A percentile compares a stretch with the other conserved stretches of the same genome.
Conservation (phyloP, 352 stramenopile genomes). For the Phytopythium cucurbitacearum region DNA sequence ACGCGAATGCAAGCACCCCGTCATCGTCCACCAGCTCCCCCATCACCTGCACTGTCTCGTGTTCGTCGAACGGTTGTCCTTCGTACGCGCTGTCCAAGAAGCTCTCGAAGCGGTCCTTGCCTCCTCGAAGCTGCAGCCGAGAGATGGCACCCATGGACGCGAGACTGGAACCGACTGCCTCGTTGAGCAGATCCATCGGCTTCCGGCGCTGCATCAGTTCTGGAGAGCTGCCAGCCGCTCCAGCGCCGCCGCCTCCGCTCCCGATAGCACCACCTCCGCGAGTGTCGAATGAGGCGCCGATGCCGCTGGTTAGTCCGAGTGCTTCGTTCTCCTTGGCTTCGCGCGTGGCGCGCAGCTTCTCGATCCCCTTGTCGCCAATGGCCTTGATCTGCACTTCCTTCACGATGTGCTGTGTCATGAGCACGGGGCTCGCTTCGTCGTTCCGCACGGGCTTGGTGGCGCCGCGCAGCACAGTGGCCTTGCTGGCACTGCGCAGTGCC, state of each 20-base stretch:
- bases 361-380: conserved; percentile 79
- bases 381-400: conserved; percentile 90
- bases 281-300: conserved; percentile 1
- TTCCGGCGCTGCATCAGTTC: conserved; percentile 54
- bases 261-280: conserved; percentile 12
- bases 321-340: conserved; percentile 59
- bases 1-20: conserved; percentile 49
- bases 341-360: conserved; percentile 73
- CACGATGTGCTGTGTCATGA: conserved; percentile 73
- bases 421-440: conserved; percentile 42
- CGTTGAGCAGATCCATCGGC: conserved; percentile 62
- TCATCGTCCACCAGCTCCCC: conserved; percentile 36
- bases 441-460: conserved; percentile 67
- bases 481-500: conserved; percentile 53
- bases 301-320: conserved; percentile 5
- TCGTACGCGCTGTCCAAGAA: conserved; percentile 55
- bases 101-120: conserved; percentile 56
- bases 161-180: conserved; percentile 36
- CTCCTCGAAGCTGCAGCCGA: conserved; percentile 30
- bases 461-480: conserved; percentile 54
- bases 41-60: conserved; percentile 31
- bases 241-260: conserved; percentile 12
- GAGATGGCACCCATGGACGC: conserved; percentile 13
- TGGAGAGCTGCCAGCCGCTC: conserved; percentile 15
- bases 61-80: conserved; percentile 29